Base-by-base conservation (phyloP, 169 alveolate species). In the Plasmodium billcollinsi region DNA sequence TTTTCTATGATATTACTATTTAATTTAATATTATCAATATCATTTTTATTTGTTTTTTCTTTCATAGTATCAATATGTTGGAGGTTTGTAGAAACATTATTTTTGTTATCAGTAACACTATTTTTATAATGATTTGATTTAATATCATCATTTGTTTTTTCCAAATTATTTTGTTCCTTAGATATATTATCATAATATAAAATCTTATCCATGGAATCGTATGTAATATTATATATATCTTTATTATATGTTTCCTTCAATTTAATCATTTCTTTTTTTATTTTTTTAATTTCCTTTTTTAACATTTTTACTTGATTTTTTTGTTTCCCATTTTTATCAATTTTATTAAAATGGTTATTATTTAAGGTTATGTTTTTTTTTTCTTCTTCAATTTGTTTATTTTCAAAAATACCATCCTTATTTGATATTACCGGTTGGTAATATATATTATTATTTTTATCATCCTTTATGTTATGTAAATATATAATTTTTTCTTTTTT, bases 201-300 rank as follows among this genome's bases (percentile, higher is more conserved):
- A 18, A 50, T 62, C 63, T 20, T 26, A 20, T 61, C 66, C 14
- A 2, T 29, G 21, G 73, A 39, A 8, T 52, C 45, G 5, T 74
- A 49, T 59, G n/a, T 50, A 50, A 20, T 15, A 15, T 20, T 4
- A 24, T 7, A 58, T 47, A 43, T 76, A 47, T 70, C 43, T 9
- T 56, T 50, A 14, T 14, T 65, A 59, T 49, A 62, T 52, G 24
- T 80, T 54, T 80, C 85, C 43, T 66, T 69, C 45, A 80, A 54
- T 47, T 80, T 80, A 54, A 80, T 63, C 90, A 80, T 80, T 58
- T 80, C 90, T 49, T 80, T 73, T 69, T 80, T 80, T 45, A 80
- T 80, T 59, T 73, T 80, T 54, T 80, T 80, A 69, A 80, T 67
- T 63, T 80, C 90, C 39, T 24, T 80, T 54, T 80, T 80, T 50